Base-by-base conservation (phyloP, 2,329 filamentous ascomycete genomes). In the Curvularia verruculosa region DNA sequence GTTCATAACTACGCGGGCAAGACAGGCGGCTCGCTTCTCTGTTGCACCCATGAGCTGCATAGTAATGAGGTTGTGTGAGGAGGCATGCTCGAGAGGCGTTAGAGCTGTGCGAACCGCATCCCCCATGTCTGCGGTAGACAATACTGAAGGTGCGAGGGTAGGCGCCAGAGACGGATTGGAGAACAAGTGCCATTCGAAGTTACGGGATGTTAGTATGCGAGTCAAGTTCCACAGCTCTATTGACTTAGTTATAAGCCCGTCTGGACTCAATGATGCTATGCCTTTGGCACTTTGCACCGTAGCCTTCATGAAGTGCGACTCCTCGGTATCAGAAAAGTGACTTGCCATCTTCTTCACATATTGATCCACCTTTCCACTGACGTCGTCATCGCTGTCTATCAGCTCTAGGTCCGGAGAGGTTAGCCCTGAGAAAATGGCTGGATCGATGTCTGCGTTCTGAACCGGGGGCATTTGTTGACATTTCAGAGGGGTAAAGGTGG, bases 141-240 rank as follows among this genome's bases (percentile, higher is more conserved):
- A 52, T 67, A 61, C 68, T 23, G 73, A 63, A 5, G 73, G 70
- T 3, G 69, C 65, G 45, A 73, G 63, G 18, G 66, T 71, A 12
- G 74, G 75, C n/a, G 68, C 69, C 15, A 72, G 64, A 0, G 73
- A 71, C 5, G 74, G 78, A 63, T 83, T 82, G 49, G 78, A 79
- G 64, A 78, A 83, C 3, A 83, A 72, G 56, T 82, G 79, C 78
- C 82, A 83, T 46, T 75, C 74, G 23, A 83, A 61, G 23, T 80
- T 77, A 3, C 71, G 74, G 21, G 82, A 80, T n/a, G 81, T 80
- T 15, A 87, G 77, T 44, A 86, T 78, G 37, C 80, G 78, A 7
- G 84, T 86, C 13, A 81, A 79, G 28, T 82, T 78, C 83, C 84
- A 87, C 4, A 87, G 75, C 61, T 86, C 82, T 45, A 86, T 71